Percentiles rank a stretch among this genome's conserved stretches.
phyloP scores from a whole-genome alignment of 129 eudicot species.

The Centella asiatica region DNA sequence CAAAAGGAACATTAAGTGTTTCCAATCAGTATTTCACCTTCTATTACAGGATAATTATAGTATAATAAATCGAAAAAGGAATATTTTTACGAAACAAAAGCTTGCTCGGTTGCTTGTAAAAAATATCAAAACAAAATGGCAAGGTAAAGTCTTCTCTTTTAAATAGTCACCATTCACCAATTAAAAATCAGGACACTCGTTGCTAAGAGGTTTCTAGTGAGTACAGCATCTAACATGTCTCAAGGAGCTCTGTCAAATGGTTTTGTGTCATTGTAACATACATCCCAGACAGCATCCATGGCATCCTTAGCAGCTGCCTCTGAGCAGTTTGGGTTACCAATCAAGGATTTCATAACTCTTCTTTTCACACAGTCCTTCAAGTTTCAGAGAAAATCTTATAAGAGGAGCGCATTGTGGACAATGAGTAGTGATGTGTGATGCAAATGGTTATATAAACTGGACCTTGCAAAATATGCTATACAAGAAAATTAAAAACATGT shows the following conservation, averaged over 20 bases:
- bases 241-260: constrained; percentile 90
- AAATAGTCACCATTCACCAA: neutral
- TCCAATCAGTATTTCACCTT: no score
- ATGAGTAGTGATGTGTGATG: neutral
- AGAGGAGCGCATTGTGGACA: neutral
- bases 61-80: no score
- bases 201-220: neutral
- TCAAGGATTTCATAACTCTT: constrained; percentile 80
- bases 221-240: constrained; percentile 6
- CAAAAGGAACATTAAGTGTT: no score
- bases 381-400: neutral
- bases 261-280: constrained; percentile 77
- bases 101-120: no score
- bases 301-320: constrained; percentile 75
- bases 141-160: constrained; percentile 3
- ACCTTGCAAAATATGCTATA: neutral
- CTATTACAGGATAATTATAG: no score
- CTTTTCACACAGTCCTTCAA: constrained; percentile 76
- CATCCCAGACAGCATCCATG: constrained; percentile 84
- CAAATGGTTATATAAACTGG: neutral
- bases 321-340: constrained; percentile 66
- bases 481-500: neutral
- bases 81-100: neutral
- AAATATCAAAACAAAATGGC: neutral
- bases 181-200: neutral